A percentile compares a stretch with the other conserved stretches of the same genome.
These are phyloP conservation scores for Fonsecaea monophora DNA, from an alignment of 2,329 filamentous ascomycete genomes.

Conservation along the genomic window DNA sequence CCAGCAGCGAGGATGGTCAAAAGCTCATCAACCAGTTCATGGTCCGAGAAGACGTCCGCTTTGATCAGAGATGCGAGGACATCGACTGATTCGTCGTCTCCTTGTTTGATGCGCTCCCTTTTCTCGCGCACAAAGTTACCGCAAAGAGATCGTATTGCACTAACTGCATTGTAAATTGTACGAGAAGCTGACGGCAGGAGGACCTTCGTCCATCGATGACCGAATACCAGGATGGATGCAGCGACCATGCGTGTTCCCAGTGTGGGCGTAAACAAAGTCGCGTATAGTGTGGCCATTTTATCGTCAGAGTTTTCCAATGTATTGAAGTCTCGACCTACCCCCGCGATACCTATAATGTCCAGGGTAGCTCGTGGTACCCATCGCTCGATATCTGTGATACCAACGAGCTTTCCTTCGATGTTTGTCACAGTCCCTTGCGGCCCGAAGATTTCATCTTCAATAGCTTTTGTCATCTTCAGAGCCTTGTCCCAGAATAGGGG, in stretches of 20 bases:
- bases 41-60: slow-evolving; percentile 75
- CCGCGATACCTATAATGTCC: slow-evolving; percentile 73
- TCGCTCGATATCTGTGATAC: slow-evolving; percentile 59
- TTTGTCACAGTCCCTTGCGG: slow-evolving; percentile 41
- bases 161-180: slow-evolving; percentile 47
- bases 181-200: slow-evolving; percentile 40
- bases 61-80: slow-evolving; percentile 82
- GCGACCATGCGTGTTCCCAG: slow-evolving; percentile 61
- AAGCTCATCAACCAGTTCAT: slow-evolving; percentile 82
- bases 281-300: slow-evolving; percentile 64
- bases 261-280: slow-evolving; percentile 60
- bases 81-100: slow-evolving; percentile 60
- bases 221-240: slow-evolving; percentile 65
- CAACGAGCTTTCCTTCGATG: slow-evolving; percentile 43
- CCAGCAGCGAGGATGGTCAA: slow-evolving; percentile 85
- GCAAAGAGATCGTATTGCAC: slow-evolving; percentile 48
- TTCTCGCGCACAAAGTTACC: slow-evolving; percentile 48
- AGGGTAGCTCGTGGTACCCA: slow-evolving; percentile 68
- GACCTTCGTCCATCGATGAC: slow-evolving; percentile 52
- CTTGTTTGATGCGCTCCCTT: slow-evolving; percentile 42
- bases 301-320: slow-evolving; percentile 68
- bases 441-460: slow-evolving; percentile 54
- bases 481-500: slow-evolving; percentile 84
- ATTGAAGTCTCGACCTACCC: slow-evolving; percentile 73
- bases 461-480: slow-evolving; percentile 67